phyloP scores from a whole-genome alignment of 2,329 filamentous ascomycete species.

The Cercospora zeina region DNA sequence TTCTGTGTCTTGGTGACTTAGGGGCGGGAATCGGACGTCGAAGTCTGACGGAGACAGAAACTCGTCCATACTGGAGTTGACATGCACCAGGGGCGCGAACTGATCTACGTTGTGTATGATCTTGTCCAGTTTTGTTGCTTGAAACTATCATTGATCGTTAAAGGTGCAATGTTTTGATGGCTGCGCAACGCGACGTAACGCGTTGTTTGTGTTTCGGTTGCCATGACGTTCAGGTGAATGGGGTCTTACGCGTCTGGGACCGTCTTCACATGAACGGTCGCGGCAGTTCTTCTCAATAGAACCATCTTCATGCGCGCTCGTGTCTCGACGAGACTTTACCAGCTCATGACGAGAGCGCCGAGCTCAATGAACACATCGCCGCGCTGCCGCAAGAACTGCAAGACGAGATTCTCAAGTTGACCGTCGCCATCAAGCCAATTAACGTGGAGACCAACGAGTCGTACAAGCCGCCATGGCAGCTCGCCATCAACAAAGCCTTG shows the following conservation, averaged over 20 bases:
- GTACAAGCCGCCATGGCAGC: slow-evolving; percentile 2
- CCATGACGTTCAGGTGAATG: neutral
- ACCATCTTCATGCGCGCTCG: no score
- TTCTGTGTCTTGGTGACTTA: neutral
- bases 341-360: neutral
- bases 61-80: neutral
- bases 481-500: neutral
- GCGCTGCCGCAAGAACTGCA: slow-evolving; percentile 14
- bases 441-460: neutral
- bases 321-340: no score
- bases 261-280: neutral
- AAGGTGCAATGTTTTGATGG: neutral
- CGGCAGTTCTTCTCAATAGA: neutral
- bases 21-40: neutral
- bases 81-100: neutral
- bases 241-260: neutral
- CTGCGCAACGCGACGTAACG: neutral
- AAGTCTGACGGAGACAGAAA: neutral
- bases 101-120: neutral
- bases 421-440: neutral
- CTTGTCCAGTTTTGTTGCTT: neutral
- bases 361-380: neutral
- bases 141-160: neutral
- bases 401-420: slow-evolving; percentile 11
- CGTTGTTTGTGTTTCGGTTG: neutral